Base-by-base conservation (phyloP, 352 stramenopile genomes). In the Phytophthora palmivora region DNA sequence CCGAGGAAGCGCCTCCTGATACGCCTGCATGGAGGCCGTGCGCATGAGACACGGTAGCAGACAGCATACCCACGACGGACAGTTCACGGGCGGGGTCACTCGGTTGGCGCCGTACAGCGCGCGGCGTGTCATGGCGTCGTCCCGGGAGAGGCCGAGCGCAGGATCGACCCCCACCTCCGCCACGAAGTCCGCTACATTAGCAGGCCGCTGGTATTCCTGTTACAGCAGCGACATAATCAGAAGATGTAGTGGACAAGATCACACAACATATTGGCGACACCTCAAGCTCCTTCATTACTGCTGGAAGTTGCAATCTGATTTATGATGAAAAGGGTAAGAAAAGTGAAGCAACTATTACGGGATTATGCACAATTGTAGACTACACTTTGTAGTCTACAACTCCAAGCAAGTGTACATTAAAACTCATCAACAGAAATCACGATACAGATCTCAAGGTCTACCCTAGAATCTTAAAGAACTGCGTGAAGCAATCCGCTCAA, bases 11-110 rank as follows among this genome's bases (percentile, higher is more conserved):
- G 87, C 82, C 16, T 69, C 50, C 34, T 88, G 76, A 67, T 97
- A 98, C 37, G 83, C 72, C 71, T 96, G 92, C 91, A 98, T 98
- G 42, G 84, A 93, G 14, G 84, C 63, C 16, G 94, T 92, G 46
- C 90, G 86, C 58, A 97, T 85, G 30, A 98, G 91, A 73, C 94
- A 98, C 7, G 96, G 94, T 46, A 98, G 70, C 50, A 98, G 56
- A 58, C 90, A 97, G 66, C 96, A 98, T 15, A 98, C 67, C 94
- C 93, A 98, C 34, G 91, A 92, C 6, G 96, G 96, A 59, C 94
- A 98, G 62, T 97, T 87, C 3, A 98, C 80, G 1, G 96, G 96
- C 32, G 92, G 89, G 38, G 83, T 87, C 51, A 98, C 85, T 37
- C 85, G 78, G 70, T 98, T 98, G 33, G 92, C 75, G 24, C 89